Evolutionary conservation across 257 asterid species (phyloP).

Genomic region (Lantana camara): DNA sequence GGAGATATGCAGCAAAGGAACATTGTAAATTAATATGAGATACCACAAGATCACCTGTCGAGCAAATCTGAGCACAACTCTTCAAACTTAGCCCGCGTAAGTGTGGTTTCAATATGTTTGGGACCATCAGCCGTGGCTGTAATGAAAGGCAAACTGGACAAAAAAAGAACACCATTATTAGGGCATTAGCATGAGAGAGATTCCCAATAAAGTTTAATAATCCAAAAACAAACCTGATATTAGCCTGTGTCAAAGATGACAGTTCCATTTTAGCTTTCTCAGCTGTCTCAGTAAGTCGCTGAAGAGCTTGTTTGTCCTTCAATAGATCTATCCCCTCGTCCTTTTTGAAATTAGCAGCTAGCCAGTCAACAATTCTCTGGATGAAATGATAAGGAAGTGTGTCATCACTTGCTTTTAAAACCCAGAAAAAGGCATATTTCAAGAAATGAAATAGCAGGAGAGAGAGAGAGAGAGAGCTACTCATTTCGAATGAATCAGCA

Average conservation of each 20-base stretch:
- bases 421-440: not conserved
- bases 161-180: slow-evolving; percentile 11
- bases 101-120: slow-evolving; percentile 81
- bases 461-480: not conserved
- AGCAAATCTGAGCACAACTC: slow-evolving; percentile 80
- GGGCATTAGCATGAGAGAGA: not conserved
- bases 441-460: no score
- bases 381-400: slow-evolving; percentile 9
- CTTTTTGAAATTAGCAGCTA: slow-evolving; percentile 60
- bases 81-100: slow-evolving; percentile 75
- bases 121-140: slow-evolving; percentile 99
- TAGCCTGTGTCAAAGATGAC: slow-evolving; percentile 80
- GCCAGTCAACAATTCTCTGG: slow-evolving; percentile 91
- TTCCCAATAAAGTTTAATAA: slow-evolving; percentile 3
- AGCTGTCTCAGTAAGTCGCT: slow-evolving; percentile 89
- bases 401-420: slow-evolving; percentile 3
- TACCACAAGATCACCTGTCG: slow-evolving; percentile 49
- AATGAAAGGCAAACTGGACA: slow-evolving; percentile 70
- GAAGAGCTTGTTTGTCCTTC: slow-evolving; percentile 88
- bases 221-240: slow-evolving; percentile 56
- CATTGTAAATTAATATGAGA: not conserved
- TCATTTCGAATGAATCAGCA: slow-evolving; percentile 12
- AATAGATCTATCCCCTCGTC: slow-evolving; percentile 78
- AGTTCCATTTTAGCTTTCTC: slow-evolving; percentile 88
- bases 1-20: not conserved